Evolutionary conservation across 176 grass and related monocot species (phyloP), one percentile per base, ranked within the genome.

Genomic region (Zizania latifolia): DNA sequence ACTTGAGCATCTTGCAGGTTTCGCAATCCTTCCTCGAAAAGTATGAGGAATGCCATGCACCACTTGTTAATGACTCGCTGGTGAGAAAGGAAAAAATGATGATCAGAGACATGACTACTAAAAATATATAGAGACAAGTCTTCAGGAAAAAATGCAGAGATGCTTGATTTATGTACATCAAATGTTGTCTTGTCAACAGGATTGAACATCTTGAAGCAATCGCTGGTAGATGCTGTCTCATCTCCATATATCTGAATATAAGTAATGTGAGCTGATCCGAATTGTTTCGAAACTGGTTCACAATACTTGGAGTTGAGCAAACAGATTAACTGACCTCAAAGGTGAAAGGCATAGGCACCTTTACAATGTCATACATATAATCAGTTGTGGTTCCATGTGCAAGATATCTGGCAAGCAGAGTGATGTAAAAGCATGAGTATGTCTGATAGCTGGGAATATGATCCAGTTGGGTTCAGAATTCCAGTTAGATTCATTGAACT

Each of bases 131-230:
- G 12, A 77, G 14, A 72, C 32, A 75, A 19, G 16, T 51, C 19
- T 21, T 50, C n/a, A n/a, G n/a, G n/a, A n/a, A n/a, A n/a, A n/a
- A n/a, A 51, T 8, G 5, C 11, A 54, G 24, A 28, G 28, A 64
- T 29, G 12, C 8, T 57, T 32, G 44, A 62, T 78, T 72, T 68
- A 19, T 82, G 0, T 99, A 99, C 95, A 33, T 94, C 76, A 40
- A 99, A 99, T 31, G 70, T 83, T 62, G 63, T 81, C 81, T 86
- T 92, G 63, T 99, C 86, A 22, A 90, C 62, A 68, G 95, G 95
- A 79, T 94, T 99, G 79, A 99, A 99, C 95, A 99, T 99, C 75
- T 78, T 99, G 84, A 99, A 94, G 82, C 95, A 99, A 43, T 94
- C 95, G 0, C 79, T 87, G 2, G 77, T 50, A 73, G 95, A 88